These are phyloP conservation scores for Escovopsis sp. DNA, from an alignment of 2,329 filamentous ascomycete species.

Conservation along the genomic window DNA sequence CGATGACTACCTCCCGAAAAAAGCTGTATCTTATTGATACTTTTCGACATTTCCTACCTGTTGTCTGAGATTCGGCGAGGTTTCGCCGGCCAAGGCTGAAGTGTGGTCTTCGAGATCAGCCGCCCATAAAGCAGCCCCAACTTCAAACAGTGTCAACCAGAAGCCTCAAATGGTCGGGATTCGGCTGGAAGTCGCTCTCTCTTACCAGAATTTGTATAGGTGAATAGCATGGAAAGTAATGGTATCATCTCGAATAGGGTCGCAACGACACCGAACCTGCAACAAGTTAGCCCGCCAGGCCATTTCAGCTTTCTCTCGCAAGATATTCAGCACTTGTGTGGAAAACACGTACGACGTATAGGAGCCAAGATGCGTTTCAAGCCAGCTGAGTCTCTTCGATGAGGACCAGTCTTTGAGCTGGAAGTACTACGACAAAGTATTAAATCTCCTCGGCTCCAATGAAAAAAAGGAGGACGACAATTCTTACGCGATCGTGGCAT, in stretches of 20 bases:
- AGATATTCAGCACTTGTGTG: too few relatives aligned
- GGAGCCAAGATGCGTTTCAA: constrained; percentile 54
- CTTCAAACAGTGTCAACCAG: constrained; percentile 24
- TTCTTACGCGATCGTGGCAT: constrained; percentile 39
- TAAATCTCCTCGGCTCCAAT: too few relatives aligned
- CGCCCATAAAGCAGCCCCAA: constrained; percentile 89
- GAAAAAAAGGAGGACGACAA: too few relatives aligned
- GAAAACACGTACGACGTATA: constrained; percentile 58
- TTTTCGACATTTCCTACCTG: constrained; percentile 32
- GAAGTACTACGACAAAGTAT: constrained; percentile 49
- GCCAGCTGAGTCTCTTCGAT: constrained; percentile 49
- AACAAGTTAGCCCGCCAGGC: constrained; percentile 5
- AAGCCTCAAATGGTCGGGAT: background rate
- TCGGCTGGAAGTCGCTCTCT: background rate
- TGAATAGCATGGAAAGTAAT: constrained; percentile 66
- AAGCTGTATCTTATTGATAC: constrained; percentile 10
- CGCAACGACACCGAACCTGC: constrained; percentile 58
- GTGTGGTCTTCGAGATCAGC: constrained; percentile 59
- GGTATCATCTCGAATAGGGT: constrained; percentile 77
- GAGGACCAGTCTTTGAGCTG: constrained; percentile 74
- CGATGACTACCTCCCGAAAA: too few relatives aligned
- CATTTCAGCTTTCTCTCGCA: background rate
- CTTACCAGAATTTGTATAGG: constrained; percentile 69
- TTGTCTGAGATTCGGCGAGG: constrained; percentile 35
- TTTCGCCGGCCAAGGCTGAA: constrained; percentile 32